Conservation (phyloP, 2,329 filamentous ascomycete species). For the Xylariaceae sp. region DNA sequence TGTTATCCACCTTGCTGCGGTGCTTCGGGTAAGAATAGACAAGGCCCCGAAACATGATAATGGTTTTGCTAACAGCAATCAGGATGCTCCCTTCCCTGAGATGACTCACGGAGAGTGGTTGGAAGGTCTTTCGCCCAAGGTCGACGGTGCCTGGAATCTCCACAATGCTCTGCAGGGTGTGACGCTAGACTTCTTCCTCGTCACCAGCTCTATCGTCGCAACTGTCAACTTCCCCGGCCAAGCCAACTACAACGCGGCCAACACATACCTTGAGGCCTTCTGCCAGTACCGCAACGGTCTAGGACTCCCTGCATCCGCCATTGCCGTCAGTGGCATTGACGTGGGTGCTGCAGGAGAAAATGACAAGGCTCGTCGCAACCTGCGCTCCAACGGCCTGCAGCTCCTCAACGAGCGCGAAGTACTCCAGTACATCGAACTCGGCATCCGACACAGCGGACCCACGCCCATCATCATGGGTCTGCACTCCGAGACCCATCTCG, state of each 20-base stretch:
- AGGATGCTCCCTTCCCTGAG: slow-evolving; percentile 11
- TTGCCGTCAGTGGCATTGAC: too few species aligned
- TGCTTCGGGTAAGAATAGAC: slow-evolving; percentile 9
- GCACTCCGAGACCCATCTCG: too few species aligned
- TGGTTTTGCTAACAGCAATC: neutral
- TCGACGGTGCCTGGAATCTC: slow-evolving; percentile 9
- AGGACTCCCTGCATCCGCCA: neutral
- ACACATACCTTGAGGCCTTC: slow-evolving; percentile 13
- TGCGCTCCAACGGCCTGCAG: too few species aligned
- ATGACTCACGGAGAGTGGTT: slow-evolving; percentile 3
- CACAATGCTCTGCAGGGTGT: slow-evolving; percentile 5
- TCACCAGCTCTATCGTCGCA: slow-evolving; percentile 8
- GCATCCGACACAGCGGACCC: too few species aligned
- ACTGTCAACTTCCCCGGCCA: slow-evolving; percentile 18
- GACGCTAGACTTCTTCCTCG: slow-evolving; percentile 15
- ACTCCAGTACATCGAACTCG: too few species aligned
- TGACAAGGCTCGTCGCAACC: too few species aligned
- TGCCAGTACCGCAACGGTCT: neutral
- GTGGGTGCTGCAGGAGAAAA: too few species aligned
- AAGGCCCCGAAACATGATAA: neutral
- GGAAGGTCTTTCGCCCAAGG: slow-evolving; percentile 10
- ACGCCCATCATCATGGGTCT: too few species aligned
- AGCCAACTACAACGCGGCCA: slow-evolving; percentile 5
- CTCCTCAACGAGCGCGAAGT: too few species aligned
- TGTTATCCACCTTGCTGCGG: slow-evolving; percentile 25